Base-by-base conservation (phyloP, 352 stramenopile species). In the Achlya hypogyna region DNA sequence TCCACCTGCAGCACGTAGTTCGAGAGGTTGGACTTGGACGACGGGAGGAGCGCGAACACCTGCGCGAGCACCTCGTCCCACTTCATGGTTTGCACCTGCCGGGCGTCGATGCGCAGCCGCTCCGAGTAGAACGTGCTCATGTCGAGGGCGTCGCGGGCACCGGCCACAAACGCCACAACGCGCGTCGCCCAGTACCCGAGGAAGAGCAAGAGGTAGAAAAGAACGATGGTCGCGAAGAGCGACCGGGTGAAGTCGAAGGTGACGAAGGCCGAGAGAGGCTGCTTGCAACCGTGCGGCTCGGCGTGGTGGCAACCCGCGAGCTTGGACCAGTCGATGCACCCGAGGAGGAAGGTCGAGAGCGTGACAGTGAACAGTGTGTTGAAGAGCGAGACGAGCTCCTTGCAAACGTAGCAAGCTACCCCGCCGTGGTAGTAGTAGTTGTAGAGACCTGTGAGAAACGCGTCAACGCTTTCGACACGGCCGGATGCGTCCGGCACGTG, bases 301-400 rank as follows among this genome's bases (percentile, higher is more conserved):
- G 93, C 81, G 34, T 75, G 69, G 62, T 84, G 76, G 69, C 91
- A 98, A 23, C 81, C 77, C 25, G 96, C 69, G 28, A 99, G 73
- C 45, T 79, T 74, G 10, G 62, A 63, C 97, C 97, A 99, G 76
- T 99, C 87, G 27, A 99, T 85, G 72, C 96, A 98, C 0, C 89
- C 92, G 28, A 99, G 81, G 53, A 99, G 62, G 64, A 99, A 97
- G 31, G 87, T 96, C n/a, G 84, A 96, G 38, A 98, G 84, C 67
- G 87, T 78, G 25, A 99, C 83, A 65, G 94, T 99, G 72, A 99
- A 99, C 4, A 97, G 82, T 12, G 98, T 81, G 14, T 96, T 98
- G 18, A 89, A 35, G 2, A 99, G 68, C 71, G 96, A 87, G 31
- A 96, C 90, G 34, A 98, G 69, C 64, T 98, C 91, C 16, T 94